Base-by-base conservation (phyloP, 2,329 filamentous ascomycete species). In the Ophiostoma fasciatum region DNA sequence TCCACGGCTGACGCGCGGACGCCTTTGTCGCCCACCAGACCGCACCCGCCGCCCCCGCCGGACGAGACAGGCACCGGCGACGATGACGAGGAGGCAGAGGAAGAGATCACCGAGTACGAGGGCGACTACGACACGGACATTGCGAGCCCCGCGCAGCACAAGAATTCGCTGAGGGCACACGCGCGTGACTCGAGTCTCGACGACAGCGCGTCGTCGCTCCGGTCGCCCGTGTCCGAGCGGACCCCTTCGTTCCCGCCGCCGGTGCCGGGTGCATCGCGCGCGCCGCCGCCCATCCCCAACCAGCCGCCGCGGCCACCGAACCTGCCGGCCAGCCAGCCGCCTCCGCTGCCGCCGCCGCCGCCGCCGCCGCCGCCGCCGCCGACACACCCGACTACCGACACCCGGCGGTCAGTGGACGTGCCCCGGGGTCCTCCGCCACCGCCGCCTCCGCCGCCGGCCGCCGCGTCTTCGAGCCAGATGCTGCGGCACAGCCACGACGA, bases 81-180 rank as follows among this genome's bases (percentile, higher is more conserved):
- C 42, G 68, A 60, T 18, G 78, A 80, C 22, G 75, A 75, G 22
- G 77, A 78, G 12, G 77, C 74, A 19, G 78, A 80, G 40, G 83
- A 81, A 40, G 85, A 92, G 49, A 70, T 84, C 23, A 92, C 84
- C 0, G 88, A 94, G 51, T 96, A 96, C 51, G 90, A 98, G 52
- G 90, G 88, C 7, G 90, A 96, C 51, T 96, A 96, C 53, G 90
- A 96, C 48, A 96, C 90, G 7, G 90, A 96, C 53, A 96, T 96
- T 51, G 87, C 81, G 2, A 83, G 87, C n/a, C 79, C 83, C 9
- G 84, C 74, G n/a, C 83, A 82, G 38, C 84, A 94, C 56, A 94
- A 93, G 57, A 88, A 94, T 59, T 87, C 88, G 1, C 58, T 96
- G 42, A 93, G 88, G 55, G 63, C 82, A 8, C 84, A 93, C 54